These are phyloP conservation scores for Myochromella boudieri DNA, from an alignment of 768 basidiomycete species.

Conservation along the genomic window DNA sequence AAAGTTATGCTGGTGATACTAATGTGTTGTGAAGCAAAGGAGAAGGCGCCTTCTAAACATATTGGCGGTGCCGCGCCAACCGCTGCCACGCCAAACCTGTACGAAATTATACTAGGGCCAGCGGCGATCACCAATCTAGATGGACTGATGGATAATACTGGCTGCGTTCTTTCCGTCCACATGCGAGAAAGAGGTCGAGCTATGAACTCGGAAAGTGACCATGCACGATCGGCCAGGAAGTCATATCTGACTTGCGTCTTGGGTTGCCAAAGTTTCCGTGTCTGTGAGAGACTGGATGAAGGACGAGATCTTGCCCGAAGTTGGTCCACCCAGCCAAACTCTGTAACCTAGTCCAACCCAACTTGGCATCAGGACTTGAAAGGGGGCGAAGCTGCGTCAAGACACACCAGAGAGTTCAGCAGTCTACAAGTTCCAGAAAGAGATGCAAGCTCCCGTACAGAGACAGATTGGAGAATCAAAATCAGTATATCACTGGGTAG, in stretches of 20 bases:
- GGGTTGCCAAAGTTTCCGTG: slow-evolving; percentile 44
- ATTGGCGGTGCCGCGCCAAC: slow-evolving; percentile 41
- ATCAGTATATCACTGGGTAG: slow-evolving; percentile 60
- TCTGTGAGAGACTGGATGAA: slow-evolving; percentile 48
- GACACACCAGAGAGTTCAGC: slow-evolving; percentile 45
- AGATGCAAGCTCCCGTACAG: slow-evolving; percentile 39
- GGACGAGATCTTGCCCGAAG: slow-evolving; percentile 50
- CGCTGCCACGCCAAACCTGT: slow-evolving; percentile 39
- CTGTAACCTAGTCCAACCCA: slow-evolving; percentile 45
- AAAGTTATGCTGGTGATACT: slow-evolving; percentile 60
- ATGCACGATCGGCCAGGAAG: slow-evolving; percentile 49
- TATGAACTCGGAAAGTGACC: slow-evolving; percentile 51
- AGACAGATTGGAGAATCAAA: slow-evolving; percentile 46
- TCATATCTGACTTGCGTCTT: slow-evolving; percentile 49
- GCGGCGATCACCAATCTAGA: slow-evolving; percentile 63
- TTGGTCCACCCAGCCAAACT: slow-evolving; percentile 60
- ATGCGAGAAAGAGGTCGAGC: slow-evolving; percentile 63
- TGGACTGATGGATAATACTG: slow-evolving; percentile 52
- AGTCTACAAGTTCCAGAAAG: slow-evolving; percentile 40
- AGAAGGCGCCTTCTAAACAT: slow-evolving; percentile 43
- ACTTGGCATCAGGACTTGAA: slow-evolving; percentile 1
- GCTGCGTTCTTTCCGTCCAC: slow-evolving; percentile 58
- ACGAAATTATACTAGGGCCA: slow-evolving; percentile 57
- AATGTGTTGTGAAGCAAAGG: slow-evolving; percentile 34
- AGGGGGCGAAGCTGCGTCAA: background rate